Evolutionary conservation across 2,329 filamentous ascomycete genomes (phyloP).

Genomic region (Capronia coronata): DNA sequence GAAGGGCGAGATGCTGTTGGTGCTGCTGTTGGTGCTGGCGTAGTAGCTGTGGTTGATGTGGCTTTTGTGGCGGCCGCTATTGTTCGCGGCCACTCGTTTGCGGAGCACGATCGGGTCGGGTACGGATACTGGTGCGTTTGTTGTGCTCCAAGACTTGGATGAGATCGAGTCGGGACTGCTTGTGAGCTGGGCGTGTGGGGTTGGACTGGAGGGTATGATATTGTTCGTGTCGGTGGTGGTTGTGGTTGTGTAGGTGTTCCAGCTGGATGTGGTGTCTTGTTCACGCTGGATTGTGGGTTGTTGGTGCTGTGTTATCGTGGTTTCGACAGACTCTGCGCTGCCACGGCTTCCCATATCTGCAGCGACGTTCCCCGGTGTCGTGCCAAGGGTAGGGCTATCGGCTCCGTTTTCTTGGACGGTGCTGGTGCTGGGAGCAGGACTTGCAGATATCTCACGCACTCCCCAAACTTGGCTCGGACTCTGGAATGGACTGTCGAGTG

Average conservation of each 20-base stretch:
- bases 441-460: constrained; percentile 5
- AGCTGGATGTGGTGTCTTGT: constrained; percentile 46
- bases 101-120: constrained; percentile 37
- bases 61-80: constrained; percentile 29
- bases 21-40: no score
- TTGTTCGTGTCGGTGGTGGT: constrained; percentile 36
- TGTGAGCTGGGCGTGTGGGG: constrained; percentile 37
- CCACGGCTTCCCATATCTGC: constrained; percentile 8
- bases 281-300: constrained; percentile 22
- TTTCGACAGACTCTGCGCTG: constrained; percentile 17
- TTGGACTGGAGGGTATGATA: constrained; percentile 29
- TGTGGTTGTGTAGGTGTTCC: constrained; percentile 57
- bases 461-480: constrained; percentile 13
- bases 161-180: constrained; percentile 34
- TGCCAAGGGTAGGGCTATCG: constrained; percentile 22
- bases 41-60: constrained; percentile 30
- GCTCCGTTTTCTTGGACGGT: constrained; percentile 11
- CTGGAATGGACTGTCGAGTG: constrained; percentile 22
- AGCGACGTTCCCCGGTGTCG: constrained; percentile 5
- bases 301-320: constrained; percentile 14
- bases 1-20: constrained; percentile 28
- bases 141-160: constrained; percentile 19
- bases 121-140: constrained; percentile 21
- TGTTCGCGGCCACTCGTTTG: constrained; percentile 30
- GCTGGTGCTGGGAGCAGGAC: constrained; percentile 15